These are phyloP conservation scores for Exsudoporus frostii DNA, from an alignment of 768 basidiomycete genomes.

Conservation along the genomic window DNA sequence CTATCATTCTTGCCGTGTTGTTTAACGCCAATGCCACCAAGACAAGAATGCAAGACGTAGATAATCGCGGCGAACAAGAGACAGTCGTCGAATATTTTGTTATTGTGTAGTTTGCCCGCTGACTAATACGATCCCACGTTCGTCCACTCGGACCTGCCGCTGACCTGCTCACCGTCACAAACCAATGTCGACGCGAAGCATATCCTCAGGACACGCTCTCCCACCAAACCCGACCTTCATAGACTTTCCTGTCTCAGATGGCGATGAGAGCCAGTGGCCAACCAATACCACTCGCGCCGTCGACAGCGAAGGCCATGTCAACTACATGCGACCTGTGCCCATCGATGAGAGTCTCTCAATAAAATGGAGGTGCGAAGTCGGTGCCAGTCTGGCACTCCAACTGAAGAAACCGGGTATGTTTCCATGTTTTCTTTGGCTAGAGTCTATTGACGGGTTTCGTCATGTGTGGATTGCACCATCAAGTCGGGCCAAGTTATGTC, in stretches of 20 bases:
- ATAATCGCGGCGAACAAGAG: slow-evolving; percentile 53
- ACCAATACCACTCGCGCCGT: slow-evolving; percentile 49
- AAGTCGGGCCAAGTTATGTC: slow-evolving; percentile 49
- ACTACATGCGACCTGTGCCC: slow-evolving; percentile 59
- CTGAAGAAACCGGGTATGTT: slow-evolving; percentile 50
- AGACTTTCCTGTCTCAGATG: slow-evolving; percentile 63
- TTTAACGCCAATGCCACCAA: slow-evolving; percentile 63
- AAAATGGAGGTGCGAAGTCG: slow-evolving; percentile 55
- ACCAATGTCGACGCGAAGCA: slow-evolving; percentile 24
- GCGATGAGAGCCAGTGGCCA: slow-evolving; percentile 53
- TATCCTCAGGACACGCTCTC: slow-evolving; percentile 28
- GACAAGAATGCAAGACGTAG: slow-evolving; percentile 48
- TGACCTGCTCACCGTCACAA: neutral
- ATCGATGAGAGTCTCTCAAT: slow-evolving; percentile 49
- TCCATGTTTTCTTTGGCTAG: neutral
- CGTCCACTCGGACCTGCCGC: neutral
- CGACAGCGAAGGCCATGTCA: slow-evolving; percentile 63
- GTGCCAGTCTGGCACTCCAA: slow-evolving; percentile 38
- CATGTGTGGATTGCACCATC: neutral
- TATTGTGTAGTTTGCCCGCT: slow-evolving; percentile 5
- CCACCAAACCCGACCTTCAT: slow-evolving; percentile 55
- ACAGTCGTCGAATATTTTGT: neutral
- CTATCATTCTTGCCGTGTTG: slow-evolving; percentile 54
- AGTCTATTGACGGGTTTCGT: neutral
- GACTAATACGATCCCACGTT: slow-evolving; percentile 14